phyloP scores from a whole-genome alignment of 345 rosid species.

The Kernera saxatilis region DNA sequence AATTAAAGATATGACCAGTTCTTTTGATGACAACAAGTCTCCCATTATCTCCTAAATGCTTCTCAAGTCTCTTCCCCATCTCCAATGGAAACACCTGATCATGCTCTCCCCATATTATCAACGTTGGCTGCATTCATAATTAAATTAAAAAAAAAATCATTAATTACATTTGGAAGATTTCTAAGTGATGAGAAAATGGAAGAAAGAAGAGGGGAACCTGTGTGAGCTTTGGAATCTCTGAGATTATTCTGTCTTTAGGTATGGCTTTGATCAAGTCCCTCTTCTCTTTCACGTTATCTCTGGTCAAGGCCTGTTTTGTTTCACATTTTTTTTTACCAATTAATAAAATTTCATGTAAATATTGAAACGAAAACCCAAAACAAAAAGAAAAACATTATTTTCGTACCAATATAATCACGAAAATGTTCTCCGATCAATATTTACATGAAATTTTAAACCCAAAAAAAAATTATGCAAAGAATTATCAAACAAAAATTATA shows the following conservation, averaged over 20 bases:
- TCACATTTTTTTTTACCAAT: not conserved
- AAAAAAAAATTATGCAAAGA: too few relatives aligned
- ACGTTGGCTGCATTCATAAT: slow-evolving; percentile 44
- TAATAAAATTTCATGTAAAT: not conserved
- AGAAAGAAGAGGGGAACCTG: slow-evolving; percentile 34
- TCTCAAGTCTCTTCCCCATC: slow-evolving; percentile 61
- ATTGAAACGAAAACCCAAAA: not conserved
- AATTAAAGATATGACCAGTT: slow-evolving; percentile 58
- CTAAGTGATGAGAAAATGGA: not conserved
- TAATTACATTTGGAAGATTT: not conserved
- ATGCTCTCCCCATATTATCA: slow-evolving; percentile 78
- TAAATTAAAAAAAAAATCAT: too few relatives aligned
- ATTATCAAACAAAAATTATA: too few relatives aligned
- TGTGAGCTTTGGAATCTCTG: slow-evolving; percentile 45
- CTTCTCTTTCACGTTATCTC: slow-evolving; percentile 45
- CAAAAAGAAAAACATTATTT: too few relatives aligned
- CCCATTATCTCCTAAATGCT: slow-evolving; percentile 60
- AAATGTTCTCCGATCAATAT: too few relatives aligned
- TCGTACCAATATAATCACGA: too few relatives aligned
- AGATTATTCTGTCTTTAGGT: slow-evolving; percentile 46
- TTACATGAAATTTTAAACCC: too few relatives aligned
- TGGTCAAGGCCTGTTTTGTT: slow-evolving; percentile 42
- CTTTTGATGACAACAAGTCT: slow-evolving; percentile 50
- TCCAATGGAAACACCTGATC: slow-evolving; percentile 66
- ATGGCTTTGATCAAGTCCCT: slow-evolving; percentile 49